phyloP scores from a whole-genome alignment of 2,329 filamentous ascomycete genomes.

The Acarospora socialis region DNA sequence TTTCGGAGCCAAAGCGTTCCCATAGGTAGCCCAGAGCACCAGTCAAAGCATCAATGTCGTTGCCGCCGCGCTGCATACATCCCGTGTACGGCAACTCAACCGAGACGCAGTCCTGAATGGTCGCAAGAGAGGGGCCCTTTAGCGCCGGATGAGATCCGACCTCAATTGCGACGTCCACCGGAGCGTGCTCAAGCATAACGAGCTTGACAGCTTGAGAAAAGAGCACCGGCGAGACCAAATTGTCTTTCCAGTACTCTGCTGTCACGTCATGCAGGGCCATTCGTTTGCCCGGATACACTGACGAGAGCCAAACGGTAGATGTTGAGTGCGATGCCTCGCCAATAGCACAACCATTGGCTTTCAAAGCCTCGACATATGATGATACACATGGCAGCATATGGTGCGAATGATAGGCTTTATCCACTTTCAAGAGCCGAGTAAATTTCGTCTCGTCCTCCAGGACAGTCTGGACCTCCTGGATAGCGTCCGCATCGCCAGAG shows the following conservation, averaged over 20 bases:
- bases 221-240: conserved; percentile 31
- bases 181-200: conserved; percentile 13
- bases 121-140: conserved; percentile 27
- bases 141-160: conserved; percentile 34
- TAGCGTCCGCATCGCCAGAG: conserved; percentile 23
- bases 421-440: conserved; percentile 22
- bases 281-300: no score
- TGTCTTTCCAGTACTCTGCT: conserved; percentile 35
- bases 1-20: conserved; percentile 1
- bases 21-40: conserved; percentile 9
- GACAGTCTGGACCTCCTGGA: conserved; percentile 15
- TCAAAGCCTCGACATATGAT: conserved; percentile 2
- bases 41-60: conserved; percentile 7
- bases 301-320: no score
- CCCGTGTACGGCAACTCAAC: conserved; percentile 9
- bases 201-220: conserved; percentile 29
- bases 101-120: conserved; percentile 17
- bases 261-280: no score
- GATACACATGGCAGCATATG: conserved; percentile 21
- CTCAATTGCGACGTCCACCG: conserved; percentile 29
- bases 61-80: conserved; percentile 3
- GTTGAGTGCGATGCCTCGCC: no score
- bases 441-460: conserved; percentile 18
- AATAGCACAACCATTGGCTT: no score
- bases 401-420: conserved; percentile 29